Evolutionary conservation across 306 rosid species (phyloP).

Genomic region (apple (Malus domestica)): ASM211411v1 NC_041791.1:35881501-35882000

Average conservation of each 20-base stretch:
- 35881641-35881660: constrained; percentile 1
- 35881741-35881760: constrained; percentile 14
- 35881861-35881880: constrained; percentile 25
- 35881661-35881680: neutral
- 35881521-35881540: neutral
- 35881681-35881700: neutral
- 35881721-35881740: neutral
- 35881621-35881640: constrained; percentile 40
- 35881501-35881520: neutral
- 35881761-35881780: constrained; percentile 24
- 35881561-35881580: constrained; percentile 98
- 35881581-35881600: constrained; percentile 98
- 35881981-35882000: neutral
- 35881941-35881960: constrained; percentile 30
- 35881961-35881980: neutral
- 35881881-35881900: constrained; percentile 29
- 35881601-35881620: constrained; percentile 95
- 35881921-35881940: constrained; percentile 15
- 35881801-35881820: constrained; percentile 14
- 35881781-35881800: constrained; percentile 28
- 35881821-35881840: constrained; percentile 19
- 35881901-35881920: neutral
- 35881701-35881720: neutral
- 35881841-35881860: constrained; percentile 25
- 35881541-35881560: constrained; percentile 93